Conservation (phyloP, 176 grass and related monocot genomes). For the Rhipidocladum racemiflorum region DNA sequence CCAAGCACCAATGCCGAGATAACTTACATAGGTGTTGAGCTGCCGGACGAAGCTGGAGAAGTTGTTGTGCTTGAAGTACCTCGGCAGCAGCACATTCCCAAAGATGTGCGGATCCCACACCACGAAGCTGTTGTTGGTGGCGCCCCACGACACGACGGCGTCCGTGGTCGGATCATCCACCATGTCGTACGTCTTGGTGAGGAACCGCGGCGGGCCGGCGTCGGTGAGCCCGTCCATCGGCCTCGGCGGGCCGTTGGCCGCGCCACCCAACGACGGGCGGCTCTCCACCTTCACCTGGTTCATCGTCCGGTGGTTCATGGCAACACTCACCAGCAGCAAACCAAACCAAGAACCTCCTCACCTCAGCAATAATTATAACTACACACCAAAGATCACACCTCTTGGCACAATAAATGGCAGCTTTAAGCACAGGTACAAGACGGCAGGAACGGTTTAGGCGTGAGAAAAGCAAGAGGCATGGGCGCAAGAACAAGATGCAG, state of each 20-base stretch:
- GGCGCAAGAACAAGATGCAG: slow-evolving; percentile 13
- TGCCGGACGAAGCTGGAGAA: slow-evolving; percentile 98
- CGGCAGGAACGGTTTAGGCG: neutral
- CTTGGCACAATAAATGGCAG: neutral
- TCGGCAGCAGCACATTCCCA: slow-evolving; percentile 59
- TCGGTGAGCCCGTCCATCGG: slow-evolving; percentile 72
- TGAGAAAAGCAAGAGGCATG: slow-evolving; percentile 15
- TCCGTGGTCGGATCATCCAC: slow-evolving; percentile 65
- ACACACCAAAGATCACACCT: neutral
- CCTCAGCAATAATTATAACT: slow-evolving; percentile 3
- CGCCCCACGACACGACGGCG: slow-evolving; percentile 66
- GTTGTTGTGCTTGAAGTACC: slow-evolving; percentile 98
- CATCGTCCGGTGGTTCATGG: slow-evolving; percentile 44
- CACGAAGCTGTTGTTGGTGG: slow-evolving; percentile 69
- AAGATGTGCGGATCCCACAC: slow-evolving; percentile 88
- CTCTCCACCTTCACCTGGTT: slow-evolving; percentile 70
- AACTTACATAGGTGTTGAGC: slow-evolving; percentile 95
- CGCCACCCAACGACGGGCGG: neutral
- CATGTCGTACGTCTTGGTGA: slow-evolving; percentile 88
- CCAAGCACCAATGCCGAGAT: neutral
- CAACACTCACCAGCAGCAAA: neutral
- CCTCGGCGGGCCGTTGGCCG: slow-evolving; percentile 41
- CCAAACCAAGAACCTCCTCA: neutral
- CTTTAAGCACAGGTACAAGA: neutral
- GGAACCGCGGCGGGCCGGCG: slow-evolving; percentile 68